Percentiles rank a stretch among this genome's conserved stretches.
Conservation (phyloP, 2,329 filamentous ascomycete genomes). For the Epichloe bromicola region DNA sequence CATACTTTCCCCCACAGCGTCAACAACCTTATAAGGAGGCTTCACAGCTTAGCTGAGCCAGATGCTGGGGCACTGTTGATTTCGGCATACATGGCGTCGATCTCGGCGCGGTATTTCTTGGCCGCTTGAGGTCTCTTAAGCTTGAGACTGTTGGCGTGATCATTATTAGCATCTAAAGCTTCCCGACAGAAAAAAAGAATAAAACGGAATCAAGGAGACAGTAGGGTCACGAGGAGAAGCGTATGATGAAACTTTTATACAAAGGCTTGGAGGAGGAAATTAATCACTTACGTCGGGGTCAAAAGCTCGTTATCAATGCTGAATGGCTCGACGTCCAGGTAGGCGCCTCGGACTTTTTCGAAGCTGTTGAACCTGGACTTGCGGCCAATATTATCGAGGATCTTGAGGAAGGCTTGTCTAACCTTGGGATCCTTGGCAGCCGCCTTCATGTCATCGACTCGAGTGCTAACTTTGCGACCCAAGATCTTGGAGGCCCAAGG, state of each 20-base stretch:
- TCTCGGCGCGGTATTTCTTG: slow-evolving; percentile 37
- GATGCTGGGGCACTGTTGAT: slow-evolving; percentile 19
- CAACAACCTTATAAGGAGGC: too few species aligned
- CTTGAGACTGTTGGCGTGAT: slow-evolving; percentile 33
- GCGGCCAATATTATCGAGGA: slow-evolving; percentile 66
- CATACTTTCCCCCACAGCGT: background rate
- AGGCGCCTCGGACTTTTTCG: slow-evolving; percentile 64
- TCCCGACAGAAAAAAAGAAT: background rate
- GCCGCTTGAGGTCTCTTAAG: slow-evolving; percentile 45
- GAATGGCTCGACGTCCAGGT: slow-evolving; percentile 78
- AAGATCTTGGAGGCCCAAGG: slow-evolving; percentile 67
- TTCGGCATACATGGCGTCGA: slow-evolving; percentile 45
- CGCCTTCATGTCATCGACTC: slow-evolving; percentile 52
- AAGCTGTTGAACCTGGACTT: slow-evolving; percentile 86
- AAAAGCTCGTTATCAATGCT: slow-evolving; percentile 83
- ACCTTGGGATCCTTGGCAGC: slow-evolving; percentile 59
- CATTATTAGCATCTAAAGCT: slow-evolving; percentile 10
- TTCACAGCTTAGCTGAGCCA: slow-evolving; percentile 4
- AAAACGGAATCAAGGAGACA: background rate
- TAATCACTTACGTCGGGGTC: slow-evolving; percentile 64
- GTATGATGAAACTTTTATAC: background rate
- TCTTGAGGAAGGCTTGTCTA: slow-evolving; percentile 59
- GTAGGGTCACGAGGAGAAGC: background rate
- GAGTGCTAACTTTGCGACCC: slow-evolving; percentile 49
- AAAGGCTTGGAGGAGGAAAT: background rate